Conservation (phyloP, 192 early-diverging fungal genomes). For the Spizellomyces punctatus region DNA sequence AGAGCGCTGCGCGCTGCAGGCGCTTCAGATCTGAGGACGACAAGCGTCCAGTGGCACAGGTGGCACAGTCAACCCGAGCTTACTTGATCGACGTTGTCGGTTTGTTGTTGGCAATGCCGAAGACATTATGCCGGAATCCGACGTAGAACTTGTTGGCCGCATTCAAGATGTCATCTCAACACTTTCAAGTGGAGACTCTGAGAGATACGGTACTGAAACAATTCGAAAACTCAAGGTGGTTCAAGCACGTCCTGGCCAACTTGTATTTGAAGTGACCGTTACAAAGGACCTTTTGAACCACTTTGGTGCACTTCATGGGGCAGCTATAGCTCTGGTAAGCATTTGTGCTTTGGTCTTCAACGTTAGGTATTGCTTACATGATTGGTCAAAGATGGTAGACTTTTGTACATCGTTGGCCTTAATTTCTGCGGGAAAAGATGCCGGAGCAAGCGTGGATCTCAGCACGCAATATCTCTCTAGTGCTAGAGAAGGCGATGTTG, state of each 20-base stretch:
- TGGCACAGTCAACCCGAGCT: too few species aligned
- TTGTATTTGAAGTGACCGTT: not conserved
- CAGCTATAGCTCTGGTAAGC: not conserved
- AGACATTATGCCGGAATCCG: too few species aligned
- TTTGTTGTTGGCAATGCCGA: too few species aligned
- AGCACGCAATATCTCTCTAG: not conserved
- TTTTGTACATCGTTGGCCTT: not conserved
- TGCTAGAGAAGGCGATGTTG: not conserved
- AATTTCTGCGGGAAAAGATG: not conserved
- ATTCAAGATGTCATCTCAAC: too few species aligned
- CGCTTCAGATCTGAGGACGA: too few species aligned
- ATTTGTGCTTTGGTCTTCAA: not conserved
- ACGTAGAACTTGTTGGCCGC: too few species aligned
- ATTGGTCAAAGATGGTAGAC: not conserved
- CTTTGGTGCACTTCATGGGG: conserved; percentile 7
- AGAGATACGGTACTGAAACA: not conserved
- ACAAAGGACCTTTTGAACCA: not conserved
- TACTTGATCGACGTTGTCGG: too few species aligned
- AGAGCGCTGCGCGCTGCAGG: too few species aligned
- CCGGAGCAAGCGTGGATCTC: not conserved
- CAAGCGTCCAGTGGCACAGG: too few species aligned
- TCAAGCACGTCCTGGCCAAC: not conserved
- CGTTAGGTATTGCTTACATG: too few species aligned
- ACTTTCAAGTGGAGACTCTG: too few species aligned
- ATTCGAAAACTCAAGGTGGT: not conserved